Evolutionary conservation across 75 land plant genomes (phyloP), one percentile per base, ranked within the genome.

Genomic region (Chamaecyparis obtusa): DNA sequence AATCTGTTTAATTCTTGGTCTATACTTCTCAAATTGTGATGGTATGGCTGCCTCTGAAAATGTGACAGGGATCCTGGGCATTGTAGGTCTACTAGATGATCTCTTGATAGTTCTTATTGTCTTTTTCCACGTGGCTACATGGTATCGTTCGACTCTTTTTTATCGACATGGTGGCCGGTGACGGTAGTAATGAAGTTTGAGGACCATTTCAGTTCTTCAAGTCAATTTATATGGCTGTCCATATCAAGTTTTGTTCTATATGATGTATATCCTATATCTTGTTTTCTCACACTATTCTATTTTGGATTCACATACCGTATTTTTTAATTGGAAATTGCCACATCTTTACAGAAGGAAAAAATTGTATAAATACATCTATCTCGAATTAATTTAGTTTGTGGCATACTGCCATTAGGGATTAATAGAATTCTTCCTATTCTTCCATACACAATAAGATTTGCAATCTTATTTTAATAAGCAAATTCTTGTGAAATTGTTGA

Each of bases 81-180:
- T 96, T 83, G 89, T 95, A 39, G 99, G 99, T 81, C 87, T 97
- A 7, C 56, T 97, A 86, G 99, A 97, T 86, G 99, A 97, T 90
- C 54, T 94, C 69, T 84, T 97, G 85, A 90, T 97, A 43, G 69
- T 92, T 14, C 85, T 95, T 41, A 67, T 97, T 67, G 95, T 94
- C 80, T 92, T 95, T 88, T 92, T 97, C 84, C 94, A 97, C 71
- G 78, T 97, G 87, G 93, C 95, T 82, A 91, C 95, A 54, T 81
- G 93, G 11, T 97, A 97, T 85, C 95, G 99, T 7, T 84, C 94
- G 16, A 88, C 91, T 0, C 96, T 97, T 32, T 67, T 95, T 37
- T 48, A 37, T 37, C 95, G 94, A 33, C 95, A 95, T 92, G 97
- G 95, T 85, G 96, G 97, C 15, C 85, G 37, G 36, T 33, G 39